phyloP scores from a whole-genome alignment of 129 eudicot genomes.

The Silybum marianum region DNA sequence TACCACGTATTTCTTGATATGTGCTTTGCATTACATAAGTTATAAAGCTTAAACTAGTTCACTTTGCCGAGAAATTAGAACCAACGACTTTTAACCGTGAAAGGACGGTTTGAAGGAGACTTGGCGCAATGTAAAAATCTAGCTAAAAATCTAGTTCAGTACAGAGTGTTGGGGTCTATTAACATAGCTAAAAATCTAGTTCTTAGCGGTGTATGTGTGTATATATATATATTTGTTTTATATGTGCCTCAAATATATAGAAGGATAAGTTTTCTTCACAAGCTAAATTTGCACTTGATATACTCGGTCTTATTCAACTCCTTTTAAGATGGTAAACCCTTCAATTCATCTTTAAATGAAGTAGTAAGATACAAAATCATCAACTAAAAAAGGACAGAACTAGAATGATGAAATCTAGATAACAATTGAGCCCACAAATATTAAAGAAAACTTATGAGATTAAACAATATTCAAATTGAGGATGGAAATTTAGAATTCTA shows the following conservation, averaged over 20 bases:
- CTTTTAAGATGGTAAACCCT: constrained; percentile 1
- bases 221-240: too few relatives aligned
- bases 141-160: too few relatives aligned
- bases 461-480: neutral
- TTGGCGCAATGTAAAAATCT: too few relatives aligned
- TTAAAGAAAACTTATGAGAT: neutral
- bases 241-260: neutral
- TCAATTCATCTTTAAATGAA: neutral
- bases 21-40: neutral
- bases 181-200: too few relatives aligned
- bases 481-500: neutral
- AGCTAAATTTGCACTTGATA: neutral
- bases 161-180: too few relatives aligned
- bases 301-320: neutral
- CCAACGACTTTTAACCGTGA: too few relatives aligned
- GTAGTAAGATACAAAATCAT: constrained; percentile 20
- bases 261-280: neutral
- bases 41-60: neutral
- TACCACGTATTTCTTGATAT: neutral
- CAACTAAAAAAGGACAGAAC: neutral
- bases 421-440: too few relatives aligned
- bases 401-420: neutral
- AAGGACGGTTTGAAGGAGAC: too few relatives aligned
- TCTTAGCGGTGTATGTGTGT: too few relatives aligned
- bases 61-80: neutral